Percentiles rank a stretch among this genome's conserved stretches.
Conservation (phyloP, 1,284 basidiomycete genomes). For the Taiwanofungus camphoratus region DNA sequence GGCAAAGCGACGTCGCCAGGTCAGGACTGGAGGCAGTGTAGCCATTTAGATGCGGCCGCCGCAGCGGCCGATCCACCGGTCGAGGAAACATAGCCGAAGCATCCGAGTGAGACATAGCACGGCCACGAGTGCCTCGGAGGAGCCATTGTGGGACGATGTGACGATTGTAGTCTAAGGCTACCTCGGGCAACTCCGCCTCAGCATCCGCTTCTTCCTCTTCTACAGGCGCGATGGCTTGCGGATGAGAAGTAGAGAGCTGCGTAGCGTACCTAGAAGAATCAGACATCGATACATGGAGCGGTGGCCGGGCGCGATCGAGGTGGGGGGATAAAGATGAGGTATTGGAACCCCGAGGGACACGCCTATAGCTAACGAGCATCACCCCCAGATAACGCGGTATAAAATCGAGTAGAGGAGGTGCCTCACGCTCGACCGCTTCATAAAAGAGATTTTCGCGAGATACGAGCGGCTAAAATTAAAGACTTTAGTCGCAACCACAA, state of each 20-base stretch:
- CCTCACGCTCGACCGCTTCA: constrained; percentile 91
- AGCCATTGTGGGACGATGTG: constrained; percentile 97
- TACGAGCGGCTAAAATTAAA: constrained; percentile 72
- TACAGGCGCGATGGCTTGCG: constrained; percentile 3
- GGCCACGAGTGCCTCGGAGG: constrained; percentile 49
- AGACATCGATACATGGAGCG: constrained; percentile 34
- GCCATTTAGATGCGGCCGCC: constrained; percentile 37
- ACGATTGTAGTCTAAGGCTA: constrained; percentile 86
- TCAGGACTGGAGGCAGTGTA: constrained; percentile 65
- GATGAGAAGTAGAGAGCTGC: constrained; percentile 2
- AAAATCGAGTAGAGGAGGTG: constrained; percentile 86
- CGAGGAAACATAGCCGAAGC: constrained; percentile 17
- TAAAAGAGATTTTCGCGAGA: constrained; percentile 98
- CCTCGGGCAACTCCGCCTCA: constrained; percentile 81
- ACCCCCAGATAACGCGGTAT: constrained; percentile 97
- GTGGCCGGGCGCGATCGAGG: constrained; percentile 15
- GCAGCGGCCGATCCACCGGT: constrained; percentile 19
- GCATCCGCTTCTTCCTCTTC: constrained; percentile 38
- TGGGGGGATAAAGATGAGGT: constrained; percentile 7
- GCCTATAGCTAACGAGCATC: constrained; percentile 94
- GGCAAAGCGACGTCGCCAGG: constrained; percentile 31
- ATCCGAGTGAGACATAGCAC: constrained; percentile 48
- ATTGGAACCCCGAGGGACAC: constrained; percentile 41
- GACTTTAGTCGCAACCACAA: constrained; percentile 1
- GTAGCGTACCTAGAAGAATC: constrained; percentile 17